Evolutionary conservation across 345 rosid species (phyloP), one percentile per base, ranked within the genome.

Genomic region (Rhodamnia rubescens): DNA sequence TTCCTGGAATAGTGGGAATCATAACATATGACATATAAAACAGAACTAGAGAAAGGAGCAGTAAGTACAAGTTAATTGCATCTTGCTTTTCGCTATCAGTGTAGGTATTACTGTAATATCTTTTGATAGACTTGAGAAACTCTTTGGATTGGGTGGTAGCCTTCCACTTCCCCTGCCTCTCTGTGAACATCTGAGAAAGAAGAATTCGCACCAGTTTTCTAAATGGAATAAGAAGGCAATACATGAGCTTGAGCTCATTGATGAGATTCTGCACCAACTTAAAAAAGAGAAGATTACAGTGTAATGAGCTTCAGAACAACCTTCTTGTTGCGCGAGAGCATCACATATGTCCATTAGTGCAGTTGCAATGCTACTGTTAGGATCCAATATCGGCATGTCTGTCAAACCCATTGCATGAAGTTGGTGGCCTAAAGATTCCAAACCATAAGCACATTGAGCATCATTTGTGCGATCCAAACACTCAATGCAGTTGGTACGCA

Each of bases 331-430:
- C 42, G 99, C 98, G 87, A 97, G 99, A 87, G 99, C 97, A 90
- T 97, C 99, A 49, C 99, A 99, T 99, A 95, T 97, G 90, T 96
- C 98, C 99, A 97, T 97, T 84, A 97, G 96, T 61, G 99, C 98
- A 84, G 95, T 94, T 84, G 99, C 99, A 86, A 92, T 93, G 91
- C 95, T 92, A 90, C 99, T 95, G 88, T 92, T 92, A 81, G 99
- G 97, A 87, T 97, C 95, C 36, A 97, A 92, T 87, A 95, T 92
- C 53, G 93, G 92, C 80, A 93, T 90, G 88, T 94, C 95, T 7
- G 96, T 36, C 89, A 97, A 90, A 88, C 95, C 93, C 98, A 97
- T 93, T 74, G 92, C 97, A 82, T 92, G 97, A 57, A 97, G 95
- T 88, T 96, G 99, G 85, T 93, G 93, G 74, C 99, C 99, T 86